phyloP scores from a whole-genome alignment of 2,329 filamentous ascomycete genomes.

The Aureobasidium leucospermi region DNA sequence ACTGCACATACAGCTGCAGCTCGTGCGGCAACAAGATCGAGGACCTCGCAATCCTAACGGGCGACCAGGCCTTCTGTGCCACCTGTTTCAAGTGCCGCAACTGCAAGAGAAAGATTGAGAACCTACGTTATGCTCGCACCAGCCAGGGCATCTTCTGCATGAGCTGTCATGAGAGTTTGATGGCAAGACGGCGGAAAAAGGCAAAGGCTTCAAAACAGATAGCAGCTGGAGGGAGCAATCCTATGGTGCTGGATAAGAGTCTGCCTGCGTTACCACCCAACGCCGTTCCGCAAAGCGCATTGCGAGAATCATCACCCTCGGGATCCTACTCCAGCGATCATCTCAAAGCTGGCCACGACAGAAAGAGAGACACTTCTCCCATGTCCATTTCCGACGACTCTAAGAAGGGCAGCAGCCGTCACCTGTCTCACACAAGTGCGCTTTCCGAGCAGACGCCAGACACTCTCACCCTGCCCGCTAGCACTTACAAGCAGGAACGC shows the following conservation, averaged over 20 bases:
- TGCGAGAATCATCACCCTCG: conserved; percentile 52
- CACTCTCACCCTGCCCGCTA: conserved; percentile 63
- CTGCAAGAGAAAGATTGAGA: conserved; percentile 98
- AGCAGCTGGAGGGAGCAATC: conserved; percentile 23
- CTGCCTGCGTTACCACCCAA: conserved; percentile 82
- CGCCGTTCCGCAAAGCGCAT: conserved; percentile 56
- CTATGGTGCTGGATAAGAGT: conserved; percentile 80
- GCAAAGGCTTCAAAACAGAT: conserved; percentile 49
- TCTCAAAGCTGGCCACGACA: not conserved
- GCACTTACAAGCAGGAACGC: conserved; percentile 69
- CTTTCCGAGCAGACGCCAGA: conserved; percentile 32
- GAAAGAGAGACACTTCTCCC: conserved; percentile 28
- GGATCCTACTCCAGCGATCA: conserved; percentile 59
- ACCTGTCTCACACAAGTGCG: not conserved
- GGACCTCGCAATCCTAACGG: conserved; percentile 91
- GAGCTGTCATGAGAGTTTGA: conserved; percentile 94
- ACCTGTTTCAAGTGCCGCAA: conserved; percentile 96
- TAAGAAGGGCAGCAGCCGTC: conserved; percentile 13
- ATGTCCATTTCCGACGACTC: conserved; percentile 24
- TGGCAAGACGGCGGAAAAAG: conserved; percentile 86
- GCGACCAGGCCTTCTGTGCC: conserved; percentile 95
- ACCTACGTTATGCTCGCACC: conserved; percentile 91
- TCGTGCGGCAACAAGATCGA: conserved; percentile 97
- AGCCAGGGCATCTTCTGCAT: conserved; percentile 99
- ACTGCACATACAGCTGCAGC: conserved; percentile 98